Percentiles rank a stretch among this genome's conserved stretches.
These are phyloP conservation scores for Nicotiana undulata DNA, from an alignment of 257 asterid genomes.

Conservation along the genomic window DNA sequence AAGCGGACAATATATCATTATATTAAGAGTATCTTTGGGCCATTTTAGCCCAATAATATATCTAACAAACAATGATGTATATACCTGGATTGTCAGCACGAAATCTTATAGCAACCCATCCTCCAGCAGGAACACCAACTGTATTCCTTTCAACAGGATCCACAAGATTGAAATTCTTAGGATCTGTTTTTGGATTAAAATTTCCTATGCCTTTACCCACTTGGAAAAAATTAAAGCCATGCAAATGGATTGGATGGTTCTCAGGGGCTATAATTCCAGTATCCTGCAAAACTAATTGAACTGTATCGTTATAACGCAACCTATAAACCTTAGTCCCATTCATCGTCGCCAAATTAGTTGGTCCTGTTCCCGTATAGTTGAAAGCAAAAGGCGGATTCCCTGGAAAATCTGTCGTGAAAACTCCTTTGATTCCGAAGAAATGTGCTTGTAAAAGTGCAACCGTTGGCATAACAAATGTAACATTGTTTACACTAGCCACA, in stretches of 20 bases:
- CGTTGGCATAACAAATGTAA: constrained; percentile 85
- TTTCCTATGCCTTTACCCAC: constrained; percentile 83
- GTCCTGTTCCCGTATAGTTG: constrained; percentile 63
- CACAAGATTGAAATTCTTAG: constrained; percentile 57
- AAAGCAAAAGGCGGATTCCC: constrained; percentile 49
- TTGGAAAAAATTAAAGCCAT: constrained; percentile 79
- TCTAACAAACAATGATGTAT: neutral
- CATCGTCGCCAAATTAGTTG: constrained; percentile 36
- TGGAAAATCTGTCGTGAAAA: constrained; percentile 84
- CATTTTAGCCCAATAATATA: no score
- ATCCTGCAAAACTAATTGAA: constrained; percentile 76
- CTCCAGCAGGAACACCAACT: constrained; percentile 83
- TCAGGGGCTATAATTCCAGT: constrained; percentile 76
- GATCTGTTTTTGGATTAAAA: constrained; percentile 49
- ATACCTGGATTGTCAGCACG: constrained; percentile 90
- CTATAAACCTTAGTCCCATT: constrained; percentile 67
- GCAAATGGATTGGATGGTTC: constrained; percentile 83
- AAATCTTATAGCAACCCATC: constrained; percentile 91
- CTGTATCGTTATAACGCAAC: constrained; percentile 50
- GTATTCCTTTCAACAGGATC: constrained; percentile 98
- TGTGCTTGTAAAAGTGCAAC: constrained; percentile 71
- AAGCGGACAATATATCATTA: no score
- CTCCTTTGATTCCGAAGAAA: constrained; percentile 45
- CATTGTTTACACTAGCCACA: constrained; percentile 71
- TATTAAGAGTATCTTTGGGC: no score